Conservation (phyloP, 2,329 filamentous ascomycete species). For the Penicillium sp. region DNA sequence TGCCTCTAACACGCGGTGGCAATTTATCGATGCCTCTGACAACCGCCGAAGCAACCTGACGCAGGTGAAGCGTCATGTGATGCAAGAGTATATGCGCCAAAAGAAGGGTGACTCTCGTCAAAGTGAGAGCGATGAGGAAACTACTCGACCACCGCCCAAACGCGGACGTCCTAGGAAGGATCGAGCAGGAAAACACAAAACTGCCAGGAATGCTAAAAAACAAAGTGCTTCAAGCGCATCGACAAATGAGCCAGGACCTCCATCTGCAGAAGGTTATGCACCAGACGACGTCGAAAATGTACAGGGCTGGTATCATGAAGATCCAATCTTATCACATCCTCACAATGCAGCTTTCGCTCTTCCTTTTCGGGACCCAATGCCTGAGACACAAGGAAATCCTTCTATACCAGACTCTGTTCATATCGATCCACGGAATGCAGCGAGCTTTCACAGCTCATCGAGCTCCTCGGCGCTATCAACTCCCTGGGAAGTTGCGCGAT, state of each 20-base stretch:
- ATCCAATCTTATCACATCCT: background rate
- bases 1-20: constrained; percentile 25
- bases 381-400: background rate
- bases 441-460: background rate
- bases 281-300: background rate
- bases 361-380: constrained; percentile 2
- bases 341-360: background rate
- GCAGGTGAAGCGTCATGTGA: constrained; percentile 45
- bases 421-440: constrained; percentile 6
- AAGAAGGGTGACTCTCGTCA: constrained; percentile 26
- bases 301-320: background rate
- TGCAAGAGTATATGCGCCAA: constrained; percentile 45
- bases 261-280: background rate
- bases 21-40: constrained; percentile 43
- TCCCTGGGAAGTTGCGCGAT: constrained; percentile 17
- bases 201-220: background rate
- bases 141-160: constrained; percentile 4
- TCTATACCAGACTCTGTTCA: background rate
- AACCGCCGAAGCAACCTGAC: constrained; percentile 39
- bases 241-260: background rate
- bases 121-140: constrained; percentile 19
- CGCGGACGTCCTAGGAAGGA: constrained; percentile 16
- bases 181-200: constrained; percentile 3
- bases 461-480: constrained; percentile 18
- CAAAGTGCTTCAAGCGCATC: background rate